Base-by-base conservation (phyloP, 257 asterid genomes). In the Salvia miltiorrhiza region DNA sequence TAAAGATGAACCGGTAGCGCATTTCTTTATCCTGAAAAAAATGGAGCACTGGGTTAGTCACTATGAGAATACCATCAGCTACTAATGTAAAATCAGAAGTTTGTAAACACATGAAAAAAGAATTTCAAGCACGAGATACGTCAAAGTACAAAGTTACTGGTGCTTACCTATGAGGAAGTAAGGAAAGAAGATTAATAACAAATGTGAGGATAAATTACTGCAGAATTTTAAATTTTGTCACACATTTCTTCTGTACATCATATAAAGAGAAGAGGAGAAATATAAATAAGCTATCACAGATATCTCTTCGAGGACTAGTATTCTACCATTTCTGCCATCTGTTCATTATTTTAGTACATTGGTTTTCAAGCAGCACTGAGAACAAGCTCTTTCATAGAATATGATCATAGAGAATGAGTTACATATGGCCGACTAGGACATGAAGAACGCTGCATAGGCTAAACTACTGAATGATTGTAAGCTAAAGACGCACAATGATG, bases 1-100 rank as follows among this genome's bases (percentile, higher is more conserved):
- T 92, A 74, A 89, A 92, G 86, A 92, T 92, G 82, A 92, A 92
- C 7, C 98, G 87, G 61, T 87, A 92, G 35, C 96, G 90, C 69
- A 92, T 54, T 11, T 92, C 98, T 47, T 86, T 87, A 70, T 92
- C 98, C 98, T 91, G 90, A 39, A 72, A 67, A 69, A 64, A 14
- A 57, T 12, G 23, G 55, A 33, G 43, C 37, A 21, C 28, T 24
- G 17, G 40, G 41, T 69, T 33, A 63, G 32, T 37, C 52, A 43
- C 53, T 19, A 40, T 12, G 26, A 9, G 28, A 28, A 50, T 24
- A 57, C 6, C 60, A 17, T 9, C 16, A 30, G 28, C 7, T 49
- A 8, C 17, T 35, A 7, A 59, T 49, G 12, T 58, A 24, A 35
- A 14, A 28, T 9, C 63, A 73, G 53, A 50, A 59, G 49, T 47